Conservation (phyloP, 345 rosid genomes). For the Syzygium aromaticum region DNA sequence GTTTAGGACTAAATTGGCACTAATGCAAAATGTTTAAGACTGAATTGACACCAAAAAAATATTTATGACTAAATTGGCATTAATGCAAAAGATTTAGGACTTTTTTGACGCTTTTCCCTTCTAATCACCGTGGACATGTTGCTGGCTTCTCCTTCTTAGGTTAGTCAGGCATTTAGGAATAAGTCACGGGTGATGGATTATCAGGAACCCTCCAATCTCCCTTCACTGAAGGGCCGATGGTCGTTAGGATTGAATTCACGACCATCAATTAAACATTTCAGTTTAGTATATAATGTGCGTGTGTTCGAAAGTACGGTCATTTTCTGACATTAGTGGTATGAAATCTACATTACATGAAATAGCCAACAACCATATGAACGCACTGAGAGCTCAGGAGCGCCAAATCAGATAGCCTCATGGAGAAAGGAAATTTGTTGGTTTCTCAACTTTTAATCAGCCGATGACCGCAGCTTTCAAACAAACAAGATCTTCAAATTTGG, state of each 20-base stretch:
- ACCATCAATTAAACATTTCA: background rate
- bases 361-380: too few relatives aligned
- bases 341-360: too few relatives aligned
- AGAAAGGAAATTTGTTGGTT: too few relatives aligned
- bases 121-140: background rate
- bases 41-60: too few relatives aligned
- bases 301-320: background rate
- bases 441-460: background rate
- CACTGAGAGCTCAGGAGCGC: too few relatives aligned
- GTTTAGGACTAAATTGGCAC: too few relatives aligned
- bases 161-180: constrained; percentile 12
- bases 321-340: background rate
- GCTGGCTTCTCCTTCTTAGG: constrained; percentile 19
- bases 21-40: too few relatives aligned
- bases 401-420: too few relatives aligned
- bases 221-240: background rate
- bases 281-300: background rate
- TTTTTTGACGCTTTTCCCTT: too few relatives aligned
- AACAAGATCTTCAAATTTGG: background rate
- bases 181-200: background rate
- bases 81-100: too few relatives aligned
- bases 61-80: too few relatives aligned
- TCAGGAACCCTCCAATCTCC: background rate
- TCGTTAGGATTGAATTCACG: background rate
- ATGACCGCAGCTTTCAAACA: background rate